These are phyloP conservation scores for Setaria viridis DNA, from an alignment of 202 grass and related monocot species.

Conservation along the genomic window DNA sequence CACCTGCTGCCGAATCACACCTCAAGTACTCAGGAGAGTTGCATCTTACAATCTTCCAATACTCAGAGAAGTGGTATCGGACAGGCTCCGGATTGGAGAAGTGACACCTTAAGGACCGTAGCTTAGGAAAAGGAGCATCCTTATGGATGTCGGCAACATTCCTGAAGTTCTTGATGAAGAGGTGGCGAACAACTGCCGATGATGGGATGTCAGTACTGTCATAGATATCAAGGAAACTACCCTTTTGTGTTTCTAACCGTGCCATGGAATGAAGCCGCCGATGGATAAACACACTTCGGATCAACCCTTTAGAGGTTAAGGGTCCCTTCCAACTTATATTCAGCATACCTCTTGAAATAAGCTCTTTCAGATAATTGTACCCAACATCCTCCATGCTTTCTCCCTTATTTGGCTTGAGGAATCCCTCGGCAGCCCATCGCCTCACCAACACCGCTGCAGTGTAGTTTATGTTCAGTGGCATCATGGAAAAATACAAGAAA, in stretches of 20 bases:
- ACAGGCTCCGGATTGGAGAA: no score
- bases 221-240: not conserved
- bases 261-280: not conserved
- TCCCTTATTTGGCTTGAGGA: not conserved
- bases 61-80: no score
- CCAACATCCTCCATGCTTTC: not conserved
- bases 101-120: not conserved
- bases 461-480: not conserved
- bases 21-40: no score
- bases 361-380: not conserved
- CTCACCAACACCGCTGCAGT: not conserved
- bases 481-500: not conserved
- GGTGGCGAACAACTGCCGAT: not conserved
- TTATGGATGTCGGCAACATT: not conserved
- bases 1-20: no score
- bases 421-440: not conserved
- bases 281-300: no score
- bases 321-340: no score
- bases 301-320: no score
- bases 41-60: no score
- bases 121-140: not conserved
- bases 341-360: not conserved
- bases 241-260: not conserved
- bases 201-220: not conserved
- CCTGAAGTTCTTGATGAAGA: not conserved